Evolutionary conservation across 176 grass and related monocot genomes (phyloP), one percentile per base, ranked within the genome.

Genomic region (Bromus sterilis): DNA sequence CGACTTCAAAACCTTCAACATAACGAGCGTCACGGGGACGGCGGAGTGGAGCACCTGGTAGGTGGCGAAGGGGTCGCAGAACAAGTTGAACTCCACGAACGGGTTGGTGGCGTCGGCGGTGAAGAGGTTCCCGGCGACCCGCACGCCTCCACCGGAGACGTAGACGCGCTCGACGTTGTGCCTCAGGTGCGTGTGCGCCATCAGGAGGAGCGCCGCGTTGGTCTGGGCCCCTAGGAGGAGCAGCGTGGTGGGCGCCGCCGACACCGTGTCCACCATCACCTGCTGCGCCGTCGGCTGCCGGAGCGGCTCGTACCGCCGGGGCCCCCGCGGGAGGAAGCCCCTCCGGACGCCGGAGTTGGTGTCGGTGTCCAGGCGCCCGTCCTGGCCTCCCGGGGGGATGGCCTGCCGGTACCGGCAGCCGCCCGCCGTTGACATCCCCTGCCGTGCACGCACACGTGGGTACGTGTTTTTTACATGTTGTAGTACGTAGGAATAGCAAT

Each of bases 31-130:
- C 20, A 98, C 41, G 4, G 95, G 92, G 61, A 98, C 90, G 60
- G 92, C 95, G 0, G 90, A 89, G 86, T 93, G 95, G 37, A 98
- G 71, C 20, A 93, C 91, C 89, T 86, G 79, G 76, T 93, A 84
- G 12, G 94, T 86, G 28, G 94, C 84, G 49, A 97, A 97, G 33
- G 91, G 94, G 71, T 97, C 94, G n/a, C 56, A 44, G 62, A 97
- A 97, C 4, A 97, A 41, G 80, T 97, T 97, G 91, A 90, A 97
- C 74, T 97, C 94, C 6, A 91, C 94, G 56, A 84, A 80, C 26
- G 91, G 91, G 86, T 97, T 91, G 79, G 85, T 32, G 14, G 36
- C n/a, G 87, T 69, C 61, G 24, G 85, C 89, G 20, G 86, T 89
- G 78, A 91, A 97, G 35, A 97, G 39, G 80, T 94, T 97, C 11